Percentiles rank a stretch among this genome's conserved stretches.
phyloP scores from a whole-genome alignment of 202 grass and related monocot genomes.

The Panicum virgatum region DNA sequence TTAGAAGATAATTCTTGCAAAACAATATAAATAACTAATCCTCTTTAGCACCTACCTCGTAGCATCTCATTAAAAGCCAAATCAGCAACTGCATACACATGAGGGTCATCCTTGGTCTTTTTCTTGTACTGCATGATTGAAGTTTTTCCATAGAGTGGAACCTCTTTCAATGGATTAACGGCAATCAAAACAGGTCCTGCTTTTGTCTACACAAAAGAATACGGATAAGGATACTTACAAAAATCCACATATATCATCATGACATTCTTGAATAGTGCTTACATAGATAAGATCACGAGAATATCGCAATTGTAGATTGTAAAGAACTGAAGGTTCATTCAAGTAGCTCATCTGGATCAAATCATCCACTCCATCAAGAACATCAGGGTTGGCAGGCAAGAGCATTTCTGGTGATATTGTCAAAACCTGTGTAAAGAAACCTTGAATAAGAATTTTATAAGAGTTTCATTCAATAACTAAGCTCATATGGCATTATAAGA shows the following conservation, averaged over 20 bases:
- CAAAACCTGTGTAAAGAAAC: conserved; percentile 61
- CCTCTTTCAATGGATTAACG: conserved; percentile 93
- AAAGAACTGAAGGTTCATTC: conserved; percentile 89
- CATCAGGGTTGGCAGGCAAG: conserved; percentile 84
- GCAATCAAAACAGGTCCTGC: conserved; percentile 96
- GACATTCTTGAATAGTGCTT: conserved; percentile 39
- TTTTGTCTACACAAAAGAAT: conserved; percentile 69
- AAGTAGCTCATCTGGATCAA: conserved; percentile 96
- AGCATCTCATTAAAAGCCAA: conserved; percentile 92
- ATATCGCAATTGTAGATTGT: conserved; percentile 80
- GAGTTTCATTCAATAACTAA: conserved; percentile 26
- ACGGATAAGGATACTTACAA: conserved; percentile 20
- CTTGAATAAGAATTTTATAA: conserved; percentile 34
- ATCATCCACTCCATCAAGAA: conserved; percentile 95
- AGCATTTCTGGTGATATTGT: conserved; percentile 68
- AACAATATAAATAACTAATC: conserved; percentile 26
- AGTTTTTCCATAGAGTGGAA: conserved; percentile 78
- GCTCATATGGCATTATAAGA: conserved; percentile 25
- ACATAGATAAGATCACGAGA: conserved; percentile 84
- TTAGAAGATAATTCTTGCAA: conserved; percentile 50
- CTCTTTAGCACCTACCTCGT: conserved; percentile 57
- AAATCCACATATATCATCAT: conserved; percentile 22
- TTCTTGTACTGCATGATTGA: conserved; percentile 72
- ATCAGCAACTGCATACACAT: conserved; percentile 96
- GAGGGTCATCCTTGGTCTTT: conserved; percentile 69